Conservation (phyloP, 495 filamentous ascomycete genomes). For the Jackrogersella multiformis region DNA sequence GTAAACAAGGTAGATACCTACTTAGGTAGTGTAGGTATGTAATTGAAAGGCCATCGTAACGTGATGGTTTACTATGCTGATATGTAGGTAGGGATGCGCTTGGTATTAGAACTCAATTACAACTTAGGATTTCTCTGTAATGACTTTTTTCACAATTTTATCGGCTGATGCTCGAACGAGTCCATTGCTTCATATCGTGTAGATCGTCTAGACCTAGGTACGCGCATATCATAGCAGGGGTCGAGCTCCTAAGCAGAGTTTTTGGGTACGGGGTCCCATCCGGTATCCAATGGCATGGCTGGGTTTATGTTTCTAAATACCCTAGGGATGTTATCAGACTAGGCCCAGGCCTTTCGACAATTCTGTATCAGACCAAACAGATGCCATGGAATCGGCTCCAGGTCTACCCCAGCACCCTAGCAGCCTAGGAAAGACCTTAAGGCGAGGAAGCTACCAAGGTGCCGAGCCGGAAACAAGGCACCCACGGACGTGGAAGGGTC, state of each 20-base stretch:
- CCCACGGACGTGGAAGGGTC: slow-evolving; percentile 22
- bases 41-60: slow-evolving; percentile 24
- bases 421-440: slow-evolving; percentile 7
- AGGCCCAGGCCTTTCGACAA: slow-evolving; percentile 19
- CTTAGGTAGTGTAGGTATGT: background rate
- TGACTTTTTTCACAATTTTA: slow-evolving; percentile 17
- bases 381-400: slow-evolving; percentile 4
- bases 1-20: slow-evolving; percentile 16
- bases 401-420: background rate
- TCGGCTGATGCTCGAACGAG: slow-evolving; percentile 41
- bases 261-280: slow-evolving; percentile 33
- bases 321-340: slow-evolving; percentile 17
- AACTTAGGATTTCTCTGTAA: slow-evolving; percentile 5
- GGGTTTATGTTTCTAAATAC: slow-evolving; percentile 11
- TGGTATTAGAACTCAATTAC: slow-evolving; percentile 6
- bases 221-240: slow-evolving; percentile 22
- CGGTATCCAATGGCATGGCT: slow-evolving; percentile 20
- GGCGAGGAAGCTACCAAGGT: slow-evolving; percentile 16
- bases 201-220: slow-evolving; percentile 19
- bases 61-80: too few relatives aligned
- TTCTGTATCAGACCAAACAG: slow-evolving; percentile 7
- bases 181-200: slow-evolving; percentile 6
- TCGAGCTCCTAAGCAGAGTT: slow-evolving; percentile 17
- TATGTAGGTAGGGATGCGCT: too few relatives aligned
- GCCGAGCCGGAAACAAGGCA: slow-evolving; percentile 37